phyloP scores from a whole-genome alignment of 2,329 filamentous ascomycete species.

The Teratosphaeria nubilosa region DNA sequence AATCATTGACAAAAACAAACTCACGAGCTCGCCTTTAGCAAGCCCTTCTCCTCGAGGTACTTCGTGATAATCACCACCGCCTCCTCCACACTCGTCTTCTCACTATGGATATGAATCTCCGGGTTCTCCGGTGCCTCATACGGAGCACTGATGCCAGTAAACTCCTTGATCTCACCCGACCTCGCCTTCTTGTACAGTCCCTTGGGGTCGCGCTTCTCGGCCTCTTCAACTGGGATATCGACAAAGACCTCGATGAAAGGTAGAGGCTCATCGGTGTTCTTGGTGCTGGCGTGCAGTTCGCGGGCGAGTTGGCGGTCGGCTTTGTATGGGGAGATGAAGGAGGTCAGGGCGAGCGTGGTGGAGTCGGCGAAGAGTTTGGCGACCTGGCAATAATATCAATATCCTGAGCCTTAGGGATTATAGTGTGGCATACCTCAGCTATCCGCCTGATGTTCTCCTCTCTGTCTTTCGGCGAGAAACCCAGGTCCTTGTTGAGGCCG shows the following conservation, averaged over 20 bases:
- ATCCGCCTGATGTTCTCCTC: slow-evolving; percentile 98
- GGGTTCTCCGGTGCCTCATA: slow-evolving; percentile 82
- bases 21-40: slow-evolving; percentile 12
- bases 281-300: slow-evolving; percentile 59
- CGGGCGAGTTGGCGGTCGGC: slow-evolving; percentile 77
- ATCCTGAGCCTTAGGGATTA: neutral
- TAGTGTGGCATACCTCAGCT: slow-evolving; percentile 49
- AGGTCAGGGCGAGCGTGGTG: slow-evolving; percentile 78
- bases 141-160: slow-evolving; percentile 88
- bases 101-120: slow-evolving; percentile 78
- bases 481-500: slow-evolving; percentile 94
- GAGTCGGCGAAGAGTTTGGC: slow-evolving; percentile 94
- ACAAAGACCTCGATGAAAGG: slow-evolving; percentile 92
- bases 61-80: slow-evolving; percentile 74
- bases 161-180: slow-evolving; percentile 89
- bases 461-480: slow-evolving; percentile 84
- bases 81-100: slow-evolving; percentile 76
- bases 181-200: slow-evolving; percentile 95
- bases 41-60: slow-evolving; percentile 62
- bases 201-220: slow-evolving; percentile 93
- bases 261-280: slow-evolving; percentile 50
- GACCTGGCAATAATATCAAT: slow-evolving; percentile 42
- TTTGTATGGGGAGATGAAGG: slow-evolving; percentile 92
- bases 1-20: neutral
- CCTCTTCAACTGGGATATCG: slow-evolving; percentile 81